phyloP scores from a whole-genome alignment of 805 yeast genomes.

The Candida maris region DNA sequence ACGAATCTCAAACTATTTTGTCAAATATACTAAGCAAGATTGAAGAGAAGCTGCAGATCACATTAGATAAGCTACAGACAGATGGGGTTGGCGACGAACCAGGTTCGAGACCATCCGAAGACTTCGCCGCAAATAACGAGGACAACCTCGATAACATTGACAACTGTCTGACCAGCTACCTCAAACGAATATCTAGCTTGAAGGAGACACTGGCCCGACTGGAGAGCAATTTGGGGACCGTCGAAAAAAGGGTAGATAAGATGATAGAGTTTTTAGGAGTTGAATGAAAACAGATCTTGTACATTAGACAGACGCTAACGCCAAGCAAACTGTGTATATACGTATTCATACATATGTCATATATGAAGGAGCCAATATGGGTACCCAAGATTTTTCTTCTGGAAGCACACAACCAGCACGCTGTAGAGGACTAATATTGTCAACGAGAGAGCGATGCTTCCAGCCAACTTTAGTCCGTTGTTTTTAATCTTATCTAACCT shows the following conservation, averaged over 20 bases:
- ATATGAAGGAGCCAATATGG: constrained; percentile 55
- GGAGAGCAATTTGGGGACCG: constrained; percentile 30
- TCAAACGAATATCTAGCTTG: constrained; percentile 23
- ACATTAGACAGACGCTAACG: no score
- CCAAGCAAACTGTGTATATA: no score
- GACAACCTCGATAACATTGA: constrained; percentile 3
- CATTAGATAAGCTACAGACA: constrained; percentile 10
- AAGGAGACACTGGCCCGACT: constrained; percentile 24
- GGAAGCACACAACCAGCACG: constrained; percentile 61
- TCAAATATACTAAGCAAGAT: constrained; percentile 44
- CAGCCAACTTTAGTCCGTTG: constrained; percentile 44
- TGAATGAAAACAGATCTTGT: no score
- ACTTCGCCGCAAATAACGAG: constrained; percentile 18
- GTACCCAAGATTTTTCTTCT: constrained; percentile 67
- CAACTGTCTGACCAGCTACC: constrained; percentile 13
- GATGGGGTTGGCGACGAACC: neutral
- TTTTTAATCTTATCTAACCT: constrained; percentile 50
- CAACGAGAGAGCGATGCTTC: constrained; percentile 41
- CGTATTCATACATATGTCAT: constrained; percentile 16
- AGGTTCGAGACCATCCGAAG: no score
- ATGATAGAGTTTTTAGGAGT: constrained; percentile 19
- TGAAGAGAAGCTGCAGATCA: constrained; percentile 30
- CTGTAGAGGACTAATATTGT: constrained; percentile 58
- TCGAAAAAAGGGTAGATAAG: constrained; percentile 35
- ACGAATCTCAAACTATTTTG: constrained; percentile 55